phyloP scores from a whole-genome alignment of 163 green algal genomes.

The Prototheca cutis region DNA sequence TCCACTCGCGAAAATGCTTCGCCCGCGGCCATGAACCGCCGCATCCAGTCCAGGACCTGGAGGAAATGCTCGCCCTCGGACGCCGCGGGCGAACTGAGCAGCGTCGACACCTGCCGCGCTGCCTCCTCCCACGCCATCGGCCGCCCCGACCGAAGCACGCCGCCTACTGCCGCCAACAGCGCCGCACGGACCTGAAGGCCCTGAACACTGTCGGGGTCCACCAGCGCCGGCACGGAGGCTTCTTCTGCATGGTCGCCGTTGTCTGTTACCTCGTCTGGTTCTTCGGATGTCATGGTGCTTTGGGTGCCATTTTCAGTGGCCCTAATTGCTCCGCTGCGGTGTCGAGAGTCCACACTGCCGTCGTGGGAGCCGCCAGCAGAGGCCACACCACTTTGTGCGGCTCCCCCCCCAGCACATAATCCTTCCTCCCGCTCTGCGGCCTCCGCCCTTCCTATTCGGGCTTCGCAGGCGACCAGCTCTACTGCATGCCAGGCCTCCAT shows the following conservation, averaged over 20 bases:
- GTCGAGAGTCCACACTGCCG: not conserved
- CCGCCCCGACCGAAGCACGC: slow-evolving; percentile 17
- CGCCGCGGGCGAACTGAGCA: slow-evolving; percentile 32
- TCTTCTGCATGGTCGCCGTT: too few relatives aligned
- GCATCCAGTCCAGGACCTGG: slow-evolving; percentile 58
- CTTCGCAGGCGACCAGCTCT: slow-evolving; percentile 8
- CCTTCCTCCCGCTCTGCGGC: not conserved
- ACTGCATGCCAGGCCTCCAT: slow-evolving; percentile 27
- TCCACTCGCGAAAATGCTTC: slow-evolving; percentile 59
- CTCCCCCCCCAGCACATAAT: slow-evolving; percentile 8
- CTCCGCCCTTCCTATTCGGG: slow-evolving; percentile 6
- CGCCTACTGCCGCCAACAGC: slow-evolving; percentile 14
- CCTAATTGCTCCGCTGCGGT: not conserved
- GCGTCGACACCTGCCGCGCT: slow-evolving; percentile 23
- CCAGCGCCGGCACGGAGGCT: too few relatives aligned
- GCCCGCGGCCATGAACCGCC: slow-evolving; percentile 41
- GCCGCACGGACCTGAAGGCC: not conserved
- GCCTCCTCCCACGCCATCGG: slow-evolving; percentile 42
- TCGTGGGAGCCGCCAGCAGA: not conserved
- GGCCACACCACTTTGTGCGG: slow-evolving; percentile 1
- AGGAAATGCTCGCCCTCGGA: slow-evolving; percentile 54
- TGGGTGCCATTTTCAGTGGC: not conserved
- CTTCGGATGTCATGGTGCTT: not conserved
- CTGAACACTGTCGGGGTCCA: not conserved
- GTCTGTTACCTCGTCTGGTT: not conserved